Evolutionary conservation across 306 rosid genomes (phyloP), one percentile per base, ranked within the genome.

Genomic region (Fagus sylvatica): DNA sequence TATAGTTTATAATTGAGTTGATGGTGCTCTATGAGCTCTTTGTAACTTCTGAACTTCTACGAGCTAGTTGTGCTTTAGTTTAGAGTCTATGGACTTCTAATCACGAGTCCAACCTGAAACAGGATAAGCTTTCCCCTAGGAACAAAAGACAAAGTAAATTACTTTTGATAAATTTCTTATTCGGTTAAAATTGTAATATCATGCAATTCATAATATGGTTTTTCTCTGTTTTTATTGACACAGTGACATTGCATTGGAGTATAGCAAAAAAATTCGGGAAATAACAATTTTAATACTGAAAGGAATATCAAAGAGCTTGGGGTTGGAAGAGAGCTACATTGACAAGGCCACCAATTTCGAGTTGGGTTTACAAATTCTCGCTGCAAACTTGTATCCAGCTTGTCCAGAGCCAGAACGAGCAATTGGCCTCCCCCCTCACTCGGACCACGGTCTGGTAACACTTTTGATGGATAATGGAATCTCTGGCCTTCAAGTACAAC

Each of bases 391-490:
- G 0, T 89, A 89, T 69, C 91, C 91, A 28, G 91, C 93, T n/a
- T 91, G 93, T 76, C 93, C 93, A 0, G 86, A 81, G 68, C 89
- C 91, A 2, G 89, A 91, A 37, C 79, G 83, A 33, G 91, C 89
- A 71, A 66, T 91, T 81, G 93, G 97, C 49, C 66, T 89, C 78
- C 93, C 91, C 6, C 86, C 92, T 16, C 97, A 91, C 87, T 89
- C 93, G 3, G 97, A 91, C 67, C 87, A 84, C 8, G 92, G 90
- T 83, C 82, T 89, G 57, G 49, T 91, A 59, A 88, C 86, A 69
- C 62, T 86, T 19, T 84, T 89, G 70, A 69, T 78, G 11, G 89
- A 87, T 53, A 89, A 89, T 46, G 97, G 86, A 11, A 73, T 88
- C 34, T 55, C 65, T 59, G 91, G 92, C 73, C 91, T 91, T 74